phyloP scores from a whole-genome alignment of 1,284 basidiomycete genomes.

The Entoloma clypeatum region DNA sequence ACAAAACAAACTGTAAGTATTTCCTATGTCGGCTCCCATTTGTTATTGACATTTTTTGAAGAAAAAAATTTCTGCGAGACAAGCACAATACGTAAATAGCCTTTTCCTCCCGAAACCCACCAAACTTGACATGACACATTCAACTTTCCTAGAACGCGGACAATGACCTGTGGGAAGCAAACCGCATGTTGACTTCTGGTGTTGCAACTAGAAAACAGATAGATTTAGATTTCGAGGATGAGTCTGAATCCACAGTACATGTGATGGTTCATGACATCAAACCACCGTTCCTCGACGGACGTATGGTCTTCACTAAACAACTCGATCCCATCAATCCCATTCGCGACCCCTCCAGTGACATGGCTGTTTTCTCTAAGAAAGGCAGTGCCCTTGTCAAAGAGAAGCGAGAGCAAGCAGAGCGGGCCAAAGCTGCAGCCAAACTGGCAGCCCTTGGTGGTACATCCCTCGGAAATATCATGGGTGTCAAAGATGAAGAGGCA shows the following conservation, averaged over 20 bases:
- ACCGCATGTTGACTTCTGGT: conserved; percentile 95
- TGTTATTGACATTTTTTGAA: conserved; percentile 23
- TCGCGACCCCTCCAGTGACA: conserved; percentile 88
- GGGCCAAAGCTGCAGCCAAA: conserved; percentile 94
- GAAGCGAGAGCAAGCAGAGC: conserved; percentile 92
- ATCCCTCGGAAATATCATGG: conserved; percentile 93
- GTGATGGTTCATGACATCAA: conserved; percentile 97
- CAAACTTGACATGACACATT: background rate
- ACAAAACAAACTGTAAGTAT: conserved; percentile 68
- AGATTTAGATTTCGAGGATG: conserved; percentile 91
- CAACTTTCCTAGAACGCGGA: conserved; percentile 75
- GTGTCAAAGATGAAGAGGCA: conserved; percentile 92
- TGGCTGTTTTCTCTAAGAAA: conserved; percentile 95
- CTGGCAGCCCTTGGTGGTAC: conserved; percentile 92
- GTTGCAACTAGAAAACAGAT: conserved; percentile 83
- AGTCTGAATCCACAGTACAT: conserved; percentile 93
- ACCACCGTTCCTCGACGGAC: conserved; percentile 96
- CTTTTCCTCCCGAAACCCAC: too few species aligned
- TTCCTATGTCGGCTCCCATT: background rate
- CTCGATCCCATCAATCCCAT: conserved; percentile 97
- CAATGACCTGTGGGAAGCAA: conserved; percentile 97
- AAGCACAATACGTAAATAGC: conserved; percentile 84
- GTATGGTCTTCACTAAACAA: conserved; percentile 95
- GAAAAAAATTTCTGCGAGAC: conserved; percentile 86
- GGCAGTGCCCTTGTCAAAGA: conserved; percentile 92